Evolutionary conservation across 306 rosid genomes (phyloP).

Genomic region (Castanospermum australe): DNA sequence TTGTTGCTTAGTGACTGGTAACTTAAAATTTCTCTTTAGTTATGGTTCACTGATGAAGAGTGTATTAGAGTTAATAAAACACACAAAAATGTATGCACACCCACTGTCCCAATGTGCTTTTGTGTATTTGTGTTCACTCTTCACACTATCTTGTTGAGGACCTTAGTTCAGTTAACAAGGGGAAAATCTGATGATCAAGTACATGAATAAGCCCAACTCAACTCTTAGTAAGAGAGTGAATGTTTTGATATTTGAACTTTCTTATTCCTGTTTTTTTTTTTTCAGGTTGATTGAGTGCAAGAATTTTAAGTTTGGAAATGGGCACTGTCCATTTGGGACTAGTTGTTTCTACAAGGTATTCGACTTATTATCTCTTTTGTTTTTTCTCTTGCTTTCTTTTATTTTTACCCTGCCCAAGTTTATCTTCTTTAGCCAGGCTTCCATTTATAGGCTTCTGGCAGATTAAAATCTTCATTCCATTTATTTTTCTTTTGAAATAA

Average conservation of each 20-base stretch:
- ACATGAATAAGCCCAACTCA: background rate
- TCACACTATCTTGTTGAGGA: too few species aligned
- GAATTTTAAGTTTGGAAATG: conserved; percentile 85
- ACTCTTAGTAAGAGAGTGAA: background rate
- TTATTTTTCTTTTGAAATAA: background rate
- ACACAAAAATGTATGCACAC: too few species aligned
- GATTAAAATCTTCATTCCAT: background rate
- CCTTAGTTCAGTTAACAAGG: too few species aligned
- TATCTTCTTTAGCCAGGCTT: too few species aligned
- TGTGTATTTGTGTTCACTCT: too few species aligned
- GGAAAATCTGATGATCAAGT: too few species aligned
- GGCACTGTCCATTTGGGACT: conserved; percentile 85
- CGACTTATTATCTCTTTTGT: background rate
- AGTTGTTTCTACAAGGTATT: conserved; percentile 92
- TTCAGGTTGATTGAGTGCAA: conserved; percentile 90
- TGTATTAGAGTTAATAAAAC: background rate
- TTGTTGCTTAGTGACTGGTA: background rate
- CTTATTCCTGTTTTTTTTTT: background rate
- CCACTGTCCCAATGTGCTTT: too few species aligned
- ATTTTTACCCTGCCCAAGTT: too few species aligned
- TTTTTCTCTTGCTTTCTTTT: background rate
- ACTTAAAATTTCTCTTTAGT: background rate
- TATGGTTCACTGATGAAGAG: background rate
- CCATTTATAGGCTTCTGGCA: background rate
- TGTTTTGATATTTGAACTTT: background rate